Evolutionary conservation across 352 stramenopile genomes (phyloP), one percentile per base, ranked within the genome.

Genomic region (Blastocystis sp.): DNA sequence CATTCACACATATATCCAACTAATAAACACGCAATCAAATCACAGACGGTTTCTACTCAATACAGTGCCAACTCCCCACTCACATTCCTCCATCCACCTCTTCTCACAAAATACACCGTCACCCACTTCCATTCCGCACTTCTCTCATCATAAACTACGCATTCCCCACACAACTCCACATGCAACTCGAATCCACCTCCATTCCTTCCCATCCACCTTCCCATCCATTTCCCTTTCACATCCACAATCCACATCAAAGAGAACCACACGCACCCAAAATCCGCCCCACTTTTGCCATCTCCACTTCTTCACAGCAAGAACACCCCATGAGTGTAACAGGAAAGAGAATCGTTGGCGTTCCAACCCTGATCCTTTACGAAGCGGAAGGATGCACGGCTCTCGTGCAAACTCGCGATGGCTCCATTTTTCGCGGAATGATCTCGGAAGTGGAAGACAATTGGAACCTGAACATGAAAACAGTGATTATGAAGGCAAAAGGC

Each of bases 311-410:
- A 56, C 5, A 56, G 14, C 14, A 0, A 56, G 5, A 56, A 14
- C 48, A 56, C 5, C 5, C 48, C 48, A 88, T 88, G 78, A 88
- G 78, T 78, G 78, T 88, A 52, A 78, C 78, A 65, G 78, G 78
- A 79, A 76, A 79, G 64, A 88, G 78, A 78, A 88, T 88, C 17
- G 70, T 88, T n/a, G 78, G 78, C 34, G 76, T 88, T 45, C 78
- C 78, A 21, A 88, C 78, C 9, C 60, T 88, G 23, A 43, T 88
- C 3, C 78, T 88, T 17, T 88, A 79, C 66, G 78, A 88, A 28
- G 78, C 78, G 34, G 78, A 88, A 78, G 78, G 78, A 28, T 79
- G 67, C 48, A 88, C 64, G 9, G 78, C 56, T 74, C 28, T 88
- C n/a, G 53, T 88, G 59, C 64, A 88, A 61, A 88, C 78, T 10